Conservation (phyloP, 108 stramenopile species). For the Ochromonas danica region DNA sequence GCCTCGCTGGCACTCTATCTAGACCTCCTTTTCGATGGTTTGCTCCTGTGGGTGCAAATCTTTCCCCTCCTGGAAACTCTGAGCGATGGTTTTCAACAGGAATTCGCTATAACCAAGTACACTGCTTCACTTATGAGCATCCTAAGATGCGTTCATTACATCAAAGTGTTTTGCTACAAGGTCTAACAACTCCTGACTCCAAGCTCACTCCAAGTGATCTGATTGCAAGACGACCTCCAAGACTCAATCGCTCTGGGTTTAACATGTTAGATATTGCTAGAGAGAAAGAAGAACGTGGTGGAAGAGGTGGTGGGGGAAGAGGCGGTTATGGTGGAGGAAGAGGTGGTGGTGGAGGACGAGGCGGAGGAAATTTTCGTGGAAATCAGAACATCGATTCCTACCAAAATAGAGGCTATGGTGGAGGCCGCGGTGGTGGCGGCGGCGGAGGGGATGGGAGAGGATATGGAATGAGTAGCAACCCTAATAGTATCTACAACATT, state of each 20-base stretch:
- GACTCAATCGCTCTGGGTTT: constrained; percentile 7
- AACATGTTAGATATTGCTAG: constrained; percentile 25
- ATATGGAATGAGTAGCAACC: too few relatives aligned
- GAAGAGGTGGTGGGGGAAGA: too few relatives aligned
- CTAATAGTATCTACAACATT: too few relatives aligned
- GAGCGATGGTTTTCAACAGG: not conserved
- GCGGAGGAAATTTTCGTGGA: too few relatives aligned
- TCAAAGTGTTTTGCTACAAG: not conserved
- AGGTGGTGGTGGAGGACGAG: too few relatives aligned
- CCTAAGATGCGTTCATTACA: not conserved
- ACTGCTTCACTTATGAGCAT: not conserved
- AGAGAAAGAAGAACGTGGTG: too few relatives aligned
- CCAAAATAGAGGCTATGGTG: too few relatives aligned
- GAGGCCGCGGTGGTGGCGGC: too few relatives aligned
- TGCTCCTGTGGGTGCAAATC: not conserved
- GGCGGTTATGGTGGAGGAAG: too few relatives aligned
- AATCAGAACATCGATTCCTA: too few relatives aligned
- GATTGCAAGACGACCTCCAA: constrained; percentile 11
- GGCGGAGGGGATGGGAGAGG: too few relatives aligned
- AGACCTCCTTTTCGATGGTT: not conserved
- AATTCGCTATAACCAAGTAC: not conserved
- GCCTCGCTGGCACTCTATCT: not conserved
- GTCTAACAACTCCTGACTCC: not conserved
- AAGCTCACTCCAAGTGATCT: not conserved
- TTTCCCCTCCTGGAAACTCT: not conserved